phyloP scores from a whole-genome alignment of 2,329 filamentous ascomycete genomes.

The Ustulina deusta region DNA sequence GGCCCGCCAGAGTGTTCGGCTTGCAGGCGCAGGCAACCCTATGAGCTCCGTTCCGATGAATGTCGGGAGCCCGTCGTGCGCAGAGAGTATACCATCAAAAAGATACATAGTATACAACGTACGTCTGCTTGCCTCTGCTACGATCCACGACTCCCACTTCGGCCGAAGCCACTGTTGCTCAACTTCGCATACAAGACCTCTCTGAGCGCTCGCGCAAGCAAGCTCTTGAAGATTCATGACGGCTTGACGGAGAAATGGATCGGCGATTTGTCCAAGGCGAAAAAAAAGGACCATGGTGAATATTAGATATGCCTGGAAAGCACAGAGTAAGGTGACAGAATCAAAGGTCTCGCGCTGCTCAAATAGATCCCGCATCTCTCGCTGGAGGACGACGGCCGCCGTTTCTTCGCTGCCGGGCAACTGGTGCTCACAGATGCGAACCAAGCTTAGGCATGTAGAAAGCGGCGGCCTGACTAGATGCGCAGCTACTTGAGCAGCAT shows the following conservation, averaged over 20 bases:
- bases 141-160: constrained; percentile 65
- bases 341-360: constrained; percentile 46
- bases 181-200: constrained; percentile 58
- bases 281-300: constrained; percentile 64
- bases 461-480: constrained; percentile 51
- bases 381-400: constrained; percentile 52
- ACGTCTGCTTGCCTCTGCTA: constrained; percentile 64
- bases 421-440: constrained; percentile 56
- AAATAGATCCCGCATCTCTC: constrained; percentile 59
- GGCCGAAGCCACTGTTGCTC: constrained; percentile 57
- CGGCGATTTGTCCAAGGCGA: constrained; percentile 41
- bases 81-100: constrained; percentile 62
- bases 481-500: constrained; percentile 53
- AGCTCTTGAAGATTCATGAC: constrained; percentile 65
- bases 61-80: constrained; percentile 57
- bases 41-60: constrained; percentile 63
- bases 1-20: constrained; percentile 59
- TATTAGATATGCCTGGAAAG: constrained; percentile 67
- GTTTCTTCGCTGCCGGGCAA: constrained; percentile 51
- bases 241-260: constrained; percentile 54
- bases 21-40: constrained; percentile 57
- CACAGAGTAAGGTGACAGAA: constrained; percentile 54
- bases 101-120: constrained; percentile 65
- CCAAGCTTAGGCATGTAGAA: constrained; percentile 56
- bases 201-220: constrained; percentile 55